Evolutionary conservation across 495 filamentous ascomycete genomes (phyloP).

Genomic region (Glutinoglossum americanum): DNA sequence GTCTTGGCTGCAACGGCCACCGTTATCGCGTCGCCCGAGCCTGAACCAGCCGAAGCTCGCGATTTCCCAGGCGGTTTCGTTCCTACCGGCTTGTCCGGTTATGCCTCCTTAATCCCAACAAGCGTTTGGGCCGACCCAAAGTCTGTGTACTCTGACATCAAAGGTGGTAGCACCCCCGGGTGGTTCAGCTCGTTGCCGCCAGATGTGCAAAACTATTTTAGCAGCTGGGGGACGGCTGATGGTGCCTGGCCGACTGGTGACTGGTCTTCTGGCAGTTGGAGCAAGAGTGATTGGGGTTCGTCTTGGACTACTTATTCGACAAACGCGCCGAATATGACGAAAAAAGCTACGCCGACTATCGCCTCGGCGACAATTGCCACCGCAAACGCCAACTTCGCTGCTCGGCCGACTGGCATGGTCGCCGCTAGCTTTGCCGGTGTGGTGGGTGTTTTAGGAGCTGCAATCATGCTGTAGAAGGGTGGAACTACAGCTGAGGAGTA

Average conservation of each 20-base stretch:
- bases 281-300: neutral
- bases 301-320: neutral
- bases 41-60: neutral
- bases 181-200: neutral
- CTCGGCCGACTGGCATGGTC: neutral
- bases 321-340: neutral
- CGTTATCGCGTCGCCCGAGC: neutral
- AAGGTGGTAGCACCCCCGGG: neutral
- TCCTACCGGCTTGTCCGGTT: too few relatives aligned
- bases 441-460: neutral
- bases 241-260: neutral
- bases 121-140: neutral
- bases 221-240: neutral
- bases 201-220: neutral
- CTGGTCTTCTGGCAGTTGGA: neutral
- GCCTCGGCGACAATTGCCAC: neutral
- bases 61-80: neutral
- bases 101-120: neutral
- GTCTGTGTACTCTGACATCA: neutral
- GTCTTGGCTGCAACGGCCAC: neutral
- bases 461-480: neutral
- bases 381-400: neutral
- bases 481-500: neutral
- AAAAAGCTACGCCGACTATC: neutral
- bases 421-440: neutral